Conservation (phyloP, 306 rosid species). For the Rubus parviflorus region DNA sequence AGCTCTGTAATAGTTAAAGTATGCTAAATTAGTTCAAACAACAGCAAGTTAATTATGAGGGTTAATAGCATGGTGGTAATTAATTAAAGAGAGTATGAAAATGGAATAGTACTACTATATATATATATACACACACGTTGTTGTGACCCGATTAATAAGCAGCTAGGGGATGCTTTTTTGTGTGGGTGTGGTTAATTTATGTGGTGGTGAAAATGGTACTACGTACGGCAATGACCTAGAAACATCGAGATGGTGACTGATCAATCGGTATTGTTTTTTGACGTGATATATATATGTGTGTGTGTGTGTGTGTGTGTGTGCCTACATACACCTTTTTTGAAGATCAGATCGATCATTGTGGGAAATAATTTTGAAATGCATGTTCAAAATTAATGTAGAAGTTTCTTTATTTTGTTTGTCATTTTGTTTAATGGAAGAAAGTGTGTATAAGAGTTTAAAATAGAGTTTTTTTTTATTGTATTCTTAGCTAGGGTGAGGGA, state of each 20-base stretch:
- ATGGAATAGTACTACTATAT: neutral
- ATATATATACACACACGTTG: neutral
- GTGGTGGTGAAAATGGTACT: neutral
- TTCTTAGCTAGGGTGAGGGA: too few species aligned
- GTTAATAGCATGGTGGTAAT: neutral
- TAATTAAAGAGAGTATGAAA: neutral
- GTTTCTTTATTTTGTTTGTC: neutral
- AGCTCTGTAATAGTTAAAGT: neutral
- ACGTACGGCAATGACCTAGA: neutral
- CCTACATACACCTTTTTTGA: neutral
- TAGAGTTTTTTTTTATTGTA: too few species aligned
- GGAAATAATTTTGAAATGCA: neutral
- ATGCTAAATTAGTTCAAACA: neutral
- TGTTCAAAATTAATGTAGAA: neutral
- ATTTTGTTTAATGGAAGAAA: neutral
- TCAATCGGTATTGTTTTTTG: neutral
- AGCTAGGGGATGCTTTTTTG: neutral
- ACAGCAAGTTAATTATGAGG: neutral
- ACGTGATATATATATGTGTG: too few species aligned
- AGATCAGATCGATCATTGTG: neutral
- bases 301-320: too few species aligned
- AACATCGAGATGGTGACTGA: slow-evolving; percentile 2
- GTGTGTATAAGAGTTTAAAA: too few species aligned
- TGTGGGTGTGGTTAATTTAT: neutral
- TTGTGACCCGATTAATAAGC: too few species aligned